A percentile compares a stretch with the other conserved stretches of the same genome.
Conservation (phyloP, 371 early-diverging fungal genomes). For the Saksenaea oblongispora region DNA sequence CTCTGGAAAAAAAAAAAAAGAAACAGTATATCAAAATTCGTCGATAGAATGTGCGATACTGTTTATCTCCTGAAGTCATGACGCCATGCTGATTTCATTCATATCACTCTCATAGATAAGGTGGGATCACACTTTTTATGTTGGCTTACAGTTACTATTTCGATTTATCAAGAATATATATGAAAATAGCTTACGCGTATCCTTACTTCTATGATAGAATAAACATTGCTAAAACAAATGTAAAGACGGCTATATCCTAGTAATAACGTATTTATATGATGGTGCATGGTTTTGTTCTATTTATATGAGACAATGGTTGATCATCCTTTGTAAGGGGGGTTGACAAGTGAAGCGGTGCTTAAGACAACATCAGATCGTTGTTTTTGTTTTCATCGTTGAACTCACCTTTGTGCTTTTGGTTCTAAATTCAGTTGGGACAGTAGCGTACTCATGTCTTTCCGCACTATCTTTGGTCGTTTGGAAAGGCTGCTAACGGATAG, state of each 20-base stretch:
- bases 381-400: background rate
- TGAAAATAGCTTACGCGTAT: too few species aligned
- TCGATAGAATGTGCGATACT: too few species aligned
- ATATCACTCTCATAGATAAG: background rate
- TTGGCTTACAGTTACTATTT: too few species aligned
- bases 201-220: too few species aligned
- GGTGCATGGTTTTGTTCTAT: background rate
- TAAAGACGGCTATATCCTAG: background rate
- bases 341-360: conserved; percentile 21
- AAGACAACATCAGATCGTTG: background rate
- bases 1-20: too few species aligned
- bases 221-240: too few species aligned
- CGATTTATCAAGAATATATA: too few species aligned
- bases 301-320: background rate
- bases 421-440: conserved; percentile 12
- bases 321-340: conserved; percentile 19
- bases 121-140: too few species aligned
- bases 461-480: conserved; percentile 8
- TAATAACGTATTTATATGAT: background rate
- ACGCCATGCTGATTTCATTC: background rate
- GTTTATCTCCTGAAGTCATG: too few species aligned
- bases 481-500: conserved; percentile 1
- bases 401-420: conserved; percentile 9
- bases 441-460: conserved; percentile 15
- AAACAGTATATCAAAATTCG: too few species aligned